These are phyloP conservation scores for Globisporangium okanoganense DNA, from an alignment of 352 stramenopile genomes.

Conservation along the genomic window DNA sequence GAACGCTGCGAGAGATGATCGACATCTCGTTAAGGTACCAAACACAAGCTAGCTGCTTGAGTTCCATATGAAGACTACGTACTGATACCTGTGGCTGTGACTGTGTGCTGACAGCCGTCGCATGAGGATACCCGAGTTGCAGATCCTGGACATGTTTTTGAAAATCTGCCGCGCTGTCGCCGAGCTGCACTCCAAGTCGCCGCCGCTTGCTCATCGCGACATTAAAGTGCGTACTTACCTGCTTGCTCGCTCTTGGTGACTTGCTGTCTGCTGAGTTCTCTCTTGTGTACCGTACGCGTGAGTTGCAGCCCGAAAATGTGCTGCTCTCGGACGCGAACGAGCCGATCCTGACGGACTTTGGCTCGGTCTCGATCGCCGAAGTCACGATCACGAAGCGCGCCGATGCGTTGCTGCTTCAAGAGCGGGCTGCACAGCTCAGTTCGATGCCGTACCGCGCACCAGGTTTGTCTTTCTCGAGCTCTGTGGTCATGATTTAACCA, in stretches of 20 bases:
- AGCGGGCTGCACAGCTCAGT: constrained; percentile 76
- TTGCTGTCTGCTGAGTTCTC: neutral
- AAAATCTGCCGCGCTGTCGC: constrained; percentile 78
- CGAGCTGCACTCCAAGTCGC: constrained; percentile 68
- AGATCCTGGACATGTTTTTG: constrained; percentile 80
- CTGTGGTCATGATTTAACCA: neutral
- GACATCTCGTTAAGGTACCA: constrained; percentile 59
- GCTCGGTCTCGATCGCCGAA: constrained; percentile 63
- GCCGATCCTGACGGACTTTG: constrained; percentile 88
- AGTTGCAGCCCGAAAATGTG: constrained; percentile 78
- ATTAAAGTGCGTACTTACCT: constrained; percentile 56
- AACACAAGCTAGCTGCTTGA: no score
- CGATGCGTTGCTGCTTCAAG: constrained; percentile 82
- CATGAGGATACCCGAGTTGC: constrained; percentile 52
- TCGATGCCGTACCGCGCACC: constrained; percentile 87
- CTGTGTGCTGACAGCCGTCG: constrained; percentile 15
- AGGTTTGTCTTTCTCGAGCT: constrained; percentile 26
- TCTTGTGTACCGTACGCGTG: neutral
- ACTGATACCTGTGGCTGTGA: neutral
- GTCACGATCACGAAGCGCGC: constrained; percentile 60
- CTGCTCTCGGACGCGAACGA: constrained; percentile 75
- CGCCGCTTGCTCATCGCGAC: constrained; percentile 78
- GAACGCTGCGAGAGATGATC: constrained; percentile 83
- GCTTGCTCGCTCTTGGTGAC: neutral
- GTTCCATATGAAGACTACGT: neutral